A percentile compares a stretch with the other conserved stretches of the same genome.
These are phyloP conservation scores for Phycomyces blakesleeanus DNA, from an alignment of 192 early-diverging fungal genomes.

Conservation along the genomic window DNA sequence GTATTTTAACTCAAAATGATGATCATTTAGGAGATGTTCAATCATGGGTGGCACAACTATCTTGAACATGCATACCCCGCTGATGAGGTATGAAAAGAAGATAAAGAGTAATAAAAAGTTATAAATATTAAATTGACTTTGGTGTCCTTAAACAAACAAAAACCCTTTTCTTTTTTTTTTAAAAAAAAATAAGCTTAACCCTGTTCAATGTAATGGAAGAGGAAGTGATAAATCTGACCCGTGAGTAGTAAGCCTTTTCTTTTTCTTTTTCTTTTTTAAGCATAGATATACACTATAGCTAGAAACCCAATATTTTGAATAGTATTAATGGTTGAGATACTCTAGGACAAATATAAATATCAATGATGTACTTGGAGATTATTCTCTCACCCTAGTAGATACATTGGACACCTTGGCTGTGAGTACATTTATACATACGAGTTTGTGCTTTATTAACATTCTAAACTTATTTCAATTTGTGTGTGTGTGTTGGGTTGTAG, in stretches of 20 bases:
- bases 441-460: too few species aligned
- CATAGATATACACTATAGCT: too few species aligned
- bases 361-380: slow-evolving; percentile 96
- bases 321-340: background rate
- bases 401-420: slow-evolving; percentile 82
- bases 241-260: slow-evolving; percentile 29
- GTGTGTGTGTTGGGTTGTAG: slow-evolving; percentile 33
- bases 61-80: slow-evolving; percentile 82
- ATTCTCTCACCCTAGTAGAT: slow-evolving; percentile 90
- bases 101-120: background rate
- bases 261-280: too few species aligned
- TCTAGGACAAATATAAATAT: slow-evolving; percentile 50
- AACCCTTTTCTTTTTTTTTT: too few species aligned
- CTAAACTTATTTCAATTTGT: too few species aligned
- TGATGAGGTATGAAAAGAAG: slow-evolving; percentile 60
- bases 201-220: slow-evolving; percentile 74
- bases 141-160: too few species aligned
- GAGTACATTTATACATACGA: too few species aligned
- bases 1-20: too few species aligned
- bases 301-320: too few species aligned
- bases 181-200: slow-evolving; percentile 55
- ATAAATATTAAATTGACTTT: too few species aligned
- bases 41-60: slow-evolving; percentile 78
- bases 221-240: slow-evolving; percentile 64
- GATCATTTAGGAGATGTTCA: slow-evolving; percentile 67